Evolutionary conservation across 441 rosid genomes (phyloP).

Genomic region (Oxalis stricta): DNA sequence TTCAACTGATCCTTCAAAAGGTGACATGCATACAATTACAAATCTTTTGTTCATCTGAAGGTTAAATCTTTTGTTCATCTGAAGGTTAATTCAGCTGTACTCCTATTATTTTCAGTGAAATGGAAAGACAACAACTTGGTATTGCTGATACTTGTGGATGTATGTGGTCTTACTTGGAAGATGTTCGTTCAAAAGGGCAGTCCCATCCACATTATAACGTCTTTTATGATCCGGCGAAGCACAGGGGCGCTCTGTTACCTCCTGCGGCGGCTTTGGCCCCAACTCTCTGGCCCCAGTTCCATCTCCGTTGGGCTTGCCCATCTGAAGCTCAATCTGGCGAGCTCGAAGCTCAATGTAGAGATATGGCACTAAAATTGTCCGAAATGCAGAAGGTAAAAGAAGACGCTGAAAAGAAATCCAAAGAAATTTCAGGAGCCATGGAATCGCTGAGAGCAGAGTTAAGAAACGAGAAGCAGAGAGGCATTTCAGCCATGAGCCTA

Average conservation of each 20-base stretch:
- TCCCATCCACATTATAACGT: slow-evolving; percentile 72
- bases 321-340: slow-evolving; percentile 74
- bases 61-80: too few relatives aligned
- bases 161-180: slow-evolving; percentile 74
- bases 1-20: too few relatives aligned
- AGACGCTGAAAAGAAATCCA: slow-evolving; percentile 59
- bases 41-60: too few relatives aligned
- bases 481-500: slow-evolving; percentile 45
- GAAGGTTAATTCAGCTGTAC: too few relatives aligned
- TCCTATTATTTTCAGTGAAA: slow-evolving; percentile 82
- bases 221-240: slow-evolving; percentile 55
- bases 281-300: slow-evolving; percentile 93
- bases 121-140: slow-evolving; percentile 63
- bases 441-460: slow-evolving; percentile 58
- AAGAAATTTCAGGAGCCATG: slow-evolving; percentile 33
- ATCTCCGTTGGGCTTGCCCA: slow-evolving; percentile 97
- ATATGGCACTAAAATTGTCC: slow-evolving; percentile 47
- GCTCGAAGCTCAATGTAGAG: slow-evolving; percentile 60
- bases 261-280: slow-evolving; percentile 99
- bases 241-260: slow-evolving; percentile 50
- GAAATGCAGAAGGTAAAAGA: slow-evolving; percentile 85
- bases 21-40: too few relatives aligned
- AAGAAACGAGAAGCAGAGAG: slow-evolving; percentile 53
- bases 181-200: slow-evolving; percentile 48
- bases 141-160: slow-evolving; percentile 69